Conservation (phyloP, 2,329 filamentous ascomycete genomes). For the Tothia fuscella region DNA sequence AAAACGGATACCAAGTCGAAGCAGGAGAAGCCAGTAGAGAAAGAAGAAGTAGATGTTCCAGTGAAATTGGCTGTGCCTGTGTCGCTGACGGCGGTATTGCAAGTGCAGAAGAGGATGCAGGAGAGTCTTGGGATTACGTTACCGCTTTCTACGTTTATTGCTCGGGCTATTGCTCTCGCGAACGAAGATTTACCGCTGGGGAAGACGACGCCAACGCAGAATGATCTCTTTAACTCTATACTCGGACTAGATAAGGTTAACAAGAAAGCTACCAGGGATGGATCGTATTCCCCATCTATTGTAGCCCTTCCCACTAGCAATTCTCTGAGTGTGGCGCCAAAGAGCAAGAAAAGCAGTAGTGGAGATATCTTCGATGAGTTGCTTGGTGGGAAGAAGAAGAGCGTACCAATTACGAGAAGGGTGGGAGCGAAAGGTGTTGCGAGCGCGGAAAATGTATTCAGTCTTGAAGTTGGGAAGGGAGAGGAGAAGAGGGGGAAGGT, state of each 20-base stretch:
- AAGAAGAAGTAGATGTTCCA: constrained; percentile 21
- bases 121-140: constrained; percentile 66
- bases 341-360: constrained; percentile 51
- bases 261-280: constrained; percentile 38
- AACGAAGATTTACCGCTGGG: constrained; percentile 73
- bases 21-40: constrained; percentile 32
- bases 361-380: constrained; percentile 60
- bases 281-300: constrained; percentile 61
- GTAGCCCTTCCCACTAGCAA: constrained; percentile 28
- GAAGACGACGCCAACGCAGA: constrained; percentile 52
- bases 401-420: constrained; percentile 24
- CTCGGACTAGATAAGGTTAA: constrained; percentile 53
- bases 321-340: constrained; percentile 29
- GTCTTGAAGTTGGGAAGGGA: constrained; percentile 59
- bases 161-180: constrained; percentile 71
- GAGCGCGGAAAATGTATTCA: constrained; percentile 66
- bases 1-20: constrained; percentile 31
- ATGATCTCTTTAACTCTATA: constrained; percentile 83
- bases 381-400: constrained; percentile 1
- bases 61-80: constrained; percentile 57
- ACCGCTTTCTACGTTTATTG: constrained; percentile 76
- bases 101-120: constrained; percentile 70
- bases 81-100: constrained; percentile 65
- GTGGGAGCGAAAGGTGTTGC: constrained; percentile 29
- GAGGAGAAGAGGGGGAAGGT: constrained; percentile 72